phyloP scores from a whole-genome alignment of 306 rosid genomes.

The Sophora flavescens region DNA sequence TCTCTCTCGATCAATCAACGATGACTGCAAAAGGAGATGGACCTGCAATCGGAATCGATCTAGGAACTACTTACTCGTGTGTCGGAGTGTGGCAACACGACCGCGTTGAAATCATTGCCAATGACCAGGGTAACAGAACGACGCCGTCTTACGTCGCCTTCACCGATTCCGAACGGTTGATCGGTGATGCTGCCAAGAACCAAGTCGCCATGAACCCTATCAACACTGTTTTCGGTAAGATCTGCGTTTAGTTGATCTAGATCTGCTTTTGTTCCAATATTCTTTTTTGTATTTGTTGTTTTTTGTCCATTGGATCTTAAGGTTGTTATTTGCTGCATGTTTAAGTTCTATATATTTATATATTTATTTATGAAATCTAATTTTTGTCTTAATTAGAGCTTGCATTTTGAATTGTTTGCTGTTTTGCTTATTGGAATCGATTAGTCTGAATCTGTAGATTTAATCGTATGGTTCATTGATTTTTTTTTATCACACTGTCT shows the following conservation, averaged over 20 bases:
- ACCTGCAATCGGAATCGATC: constrained; percentile 75
- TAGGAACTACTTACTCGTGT: constrained; percentile 73
- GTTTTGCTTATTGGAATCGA: too few relatives aligned
- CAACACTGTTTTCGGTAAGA: constrained; percentile 73
- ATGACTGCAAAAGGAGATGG: constrained; percentile 75
- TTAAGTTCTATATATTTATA: too few relatives aligned
- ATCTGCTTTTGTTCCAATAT: background rate
- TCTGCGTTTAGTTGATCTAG: background rate
- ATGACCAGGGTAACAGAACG: constrained; percentile 73
- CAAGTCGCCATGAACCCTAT: constrained; percentile 80
- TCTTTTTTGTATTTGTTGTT: background rate
- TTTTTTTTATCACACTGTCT: too few relatives aligned
- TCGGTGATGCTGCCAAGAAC: constrained; percentile 80
- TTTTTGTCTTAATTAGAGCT: too few relatives aligned
- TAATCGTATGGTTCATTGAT: too few relatives aligned
- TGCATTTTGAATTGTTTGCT: too few relatives aligned
- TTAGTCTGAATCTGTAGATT: too few relatives aligned
- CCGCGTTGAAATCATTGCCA: constrained; percentile 73
- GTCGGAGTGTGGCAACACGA: constrained; percentile 81
- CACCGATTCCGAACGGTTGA: constrained; percentile 64
- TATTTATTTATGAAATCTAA: too few relatives aligned
- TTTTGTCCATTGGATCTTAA: too few relatives aligned
- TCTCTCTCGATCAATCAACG: too few relatives aligned
- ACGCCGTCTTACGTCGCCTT: constrained; percentile 75
- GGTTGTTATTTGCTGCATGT: too few relatives aligned